These are phyloP conservation scores for Plectosphaerella plurivora DNA, from an alignment of 2,329 filamentous ascomycete species.

Conservation along the genomic window DNA sequence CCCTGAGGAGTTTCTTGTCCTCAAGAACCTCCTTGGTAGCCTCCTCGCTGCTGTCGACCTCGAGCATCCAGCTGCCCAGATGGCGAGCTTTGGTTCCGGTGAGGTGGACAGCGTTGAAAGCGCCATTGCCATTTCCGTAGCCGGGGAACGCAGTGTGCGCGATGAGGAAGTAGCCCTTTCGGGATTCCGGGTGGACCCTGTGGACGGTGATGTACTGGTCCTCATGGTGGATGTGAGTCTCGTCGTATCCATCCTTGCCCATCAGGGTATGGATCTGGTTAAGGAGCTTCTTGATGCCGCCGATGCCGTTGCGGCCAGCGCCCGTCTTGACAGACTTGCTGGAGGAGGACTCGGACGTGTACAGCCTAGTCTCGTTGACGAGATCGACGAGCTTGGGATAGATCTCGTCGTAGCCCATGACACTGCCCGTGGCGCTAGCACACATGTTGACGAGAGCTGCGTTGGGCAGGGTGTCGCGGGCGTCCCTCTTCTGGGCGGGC, in stretches of 20 bases:
- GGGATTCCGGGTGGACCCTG: constrained; percentile 83
- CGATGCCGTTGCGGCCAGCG: constrained; percentile 77
- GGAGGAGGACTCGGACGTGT: constrained; percentile 77
- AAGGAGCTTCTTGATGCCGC: constrained; percentile 83
- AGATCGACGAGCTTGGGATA: constrained; percentile 92
- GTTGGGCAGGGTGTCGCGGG: constrained; percentile 88
- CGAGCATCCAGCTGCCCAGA: constrained; percentile 86
- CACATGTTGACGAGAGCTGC: constrained; percentile 96
- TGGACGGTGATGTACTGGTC: constrained; percentile 96
- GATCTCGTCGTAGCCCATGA: constrained; percentile 97
- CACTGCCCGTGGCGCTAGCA: constrained; percentile 86
- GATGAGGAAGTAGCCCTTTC: constrained; percentile 92
- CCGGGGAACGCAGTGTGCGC: constrained; percentile 95
- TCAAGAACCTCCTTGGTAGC: constrained; percentile 58
- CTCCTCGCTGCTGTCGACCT: constrained; percentile 75
- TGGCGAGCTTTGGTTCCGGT: constrained; percentile 80
- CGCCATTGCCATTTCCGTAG: constrained; percentile 78
- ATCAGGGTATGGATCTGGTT: constrained; percentile 94
- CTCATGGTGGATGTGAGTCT: constrained; percentile 95
- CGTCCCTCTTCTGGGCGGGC: constrained; percentile 90
- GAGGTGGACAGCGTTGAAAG: constrained; percentile 74
- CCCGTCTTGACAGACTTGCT: constrained; percentile 57
- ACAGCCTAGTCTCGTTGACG: constrained; percentile 81
- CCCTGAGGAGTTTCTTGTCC: constrained; percentile 70
- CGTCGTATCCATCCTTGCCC: constrained; percentile 91